Percentiles rank a stretch among this genome's conserved stretches.
Conservation (phyloP, 306 rosid genomes). For the Phaseolus lunatus region DNA sequence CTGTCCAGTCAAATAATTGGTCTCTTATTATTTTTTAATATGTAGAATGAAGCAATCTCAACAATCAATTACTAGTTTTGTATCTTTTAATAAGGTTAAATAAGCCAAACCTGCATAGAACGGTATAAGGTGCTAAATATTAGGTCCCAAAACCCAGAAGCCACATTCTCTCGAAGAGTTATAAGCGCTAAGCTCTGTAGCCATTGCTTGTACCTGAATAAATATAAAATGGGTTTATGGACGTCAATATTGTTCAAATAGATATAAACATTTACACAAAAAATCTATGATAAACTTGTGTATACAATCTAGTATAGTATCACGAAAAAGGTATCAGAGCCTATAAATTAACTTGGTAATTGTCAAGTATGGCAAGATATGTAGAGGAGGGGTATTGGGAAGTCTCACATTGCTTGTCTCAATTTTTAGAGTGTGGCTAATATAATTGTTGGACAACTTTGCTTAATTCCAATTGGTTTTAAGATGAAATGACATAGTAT, state of each 20-base stretch:
- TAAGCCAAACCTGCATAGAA: constrained; percentile 69
- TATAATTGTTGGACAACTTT: too few relatives aligned
- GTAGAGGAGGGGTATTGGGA: too few relatives aligned
- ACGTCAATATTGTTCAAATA: constrained; percentile 14
- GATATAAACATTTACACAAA: constrained; percentile 4
- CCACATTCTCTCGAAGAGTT: constrained; percentile 69
- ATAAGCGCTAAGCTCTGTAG: constrained; percentile 64
- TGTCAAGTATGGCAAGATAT: too few relatives aligned
- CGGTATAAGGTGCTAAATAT: constrained; percentile 71
- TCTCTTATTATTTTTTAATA: not conserved
- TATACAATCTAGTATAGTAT: not conserved
- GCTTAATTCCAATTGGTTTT: too few relatives aligned
- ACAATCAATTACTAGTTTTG: constrained; percentile 13
- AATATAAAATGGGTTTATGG: constrained; percentile 40
- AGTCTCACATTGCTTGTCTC: too few relatives aligned
- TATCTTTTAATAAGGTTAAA: constrained; percentile 25
- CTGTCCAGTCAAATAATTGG: not conserved
- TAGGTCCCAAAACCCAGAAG: constrained; percentile 73
- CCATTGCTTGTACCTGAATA: constrained; percentile 70
- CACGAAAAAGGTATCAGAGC: too few relatives aligned
- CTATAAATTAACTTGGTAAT: too few relatives aligned
- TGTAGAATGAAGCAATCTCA: not conserved
- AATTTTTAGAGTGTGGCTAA: too few relatives aligned
- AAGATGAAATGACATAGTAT: too few relatives aligned
- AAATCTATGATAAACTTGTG: not conserved